phyloP scores from a whole-genome alignment of 352 stramenopile species.

The Phytopythium vexans region DNA sequence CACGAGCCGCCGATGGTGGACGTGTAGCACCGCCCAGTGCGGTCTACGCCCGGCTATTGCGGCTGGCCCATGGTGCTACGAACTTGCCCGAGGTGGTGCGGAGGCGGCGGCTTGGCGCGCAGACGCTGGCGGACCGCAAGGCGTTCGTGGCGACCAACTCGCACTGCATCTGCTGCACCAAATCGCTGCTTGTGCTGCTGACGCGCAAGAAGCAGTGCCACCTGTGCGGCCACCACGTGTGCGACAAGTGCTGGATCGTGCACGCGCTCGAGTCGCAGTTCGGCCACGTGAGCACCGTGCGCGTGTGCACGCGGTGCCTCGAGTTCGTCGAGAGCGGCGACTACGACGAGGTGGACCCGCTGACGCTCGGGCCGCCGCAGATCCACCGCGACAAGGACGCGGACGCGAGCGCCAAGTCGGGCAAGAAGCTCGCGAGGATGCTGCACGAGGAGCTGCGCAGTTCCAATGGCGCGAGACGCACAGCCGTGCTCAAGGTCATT shows the following conservation, averaged over 20 bases:
- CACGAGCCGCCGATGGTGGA: constrained; percentile 11
- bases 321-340: constrained; percentile 48
- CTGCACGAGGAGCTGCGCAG: constrained; percentile 17
- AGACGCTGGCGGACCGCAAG: constrained; percentile 16
- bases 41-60: constrained; percentile 10
- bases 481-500: constrained; percentile 45
- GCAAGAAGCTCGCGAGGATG: constrained; percentile 15
- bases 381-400: constrained; percentile 14
- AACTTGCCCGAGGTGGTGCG: constrained; percentile 21
- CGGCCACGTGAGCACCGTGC: constrained; percentile 19
- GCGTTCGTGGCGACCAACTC: constrained; percentile 19
- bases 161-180: constrained; percentile 29
- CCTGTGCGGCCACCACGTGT: constrained; percentile 28
- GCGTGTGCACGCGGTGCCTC: constrained; percentile 42
- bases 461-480: constrained; percentile 20
- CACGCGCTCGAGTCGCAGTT: constrained; percentile 23
- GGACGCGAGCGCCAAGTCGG: constrained; percentile 3
- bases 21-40: background rate
- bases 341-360: constrained; percentile 23
- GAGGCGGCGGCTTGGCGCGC: constrained; percentile 20
- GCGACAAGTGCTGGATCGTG: constrained; percentile 22
- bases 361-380: constrained; percentile 11
- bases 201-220: constrained; percentile 23
- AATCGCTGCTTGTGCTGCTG: constrained; percentile 17
- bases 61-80: constrained; percentile 23